Evolutionary conservation across 1,284 basidiomycete genomes (phyloP).

Genomic region (Cerioporus squamosus): DNA sequence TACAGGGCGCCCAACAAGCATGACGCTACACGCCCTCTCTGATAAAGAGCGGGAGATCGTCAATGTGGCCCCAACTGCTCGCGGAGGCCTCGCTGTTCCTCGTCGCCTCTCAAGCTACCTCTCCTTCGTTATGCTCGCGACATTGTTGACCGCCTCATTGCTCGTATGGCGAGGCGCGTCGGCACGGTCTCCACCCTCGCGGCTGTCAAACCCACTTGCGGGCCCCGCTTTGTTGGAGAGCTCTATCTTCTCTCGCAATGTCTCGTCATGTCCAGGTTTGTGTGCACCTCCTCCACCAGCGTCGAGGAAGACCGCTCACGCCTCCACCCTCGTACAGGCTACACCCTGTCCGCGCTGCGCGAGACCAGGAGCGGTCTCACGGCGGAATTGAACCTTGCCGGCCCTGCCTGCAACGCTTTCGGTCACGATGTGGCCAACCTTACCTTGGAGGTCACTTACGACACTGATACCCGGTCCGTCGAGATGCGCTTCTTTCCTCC

Average conservation of each 20-base stretch:
- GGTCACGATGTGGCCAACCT: constrained; percentile 69
- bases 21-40: constrained; percentile 9
- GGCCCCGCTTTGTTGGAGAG: background rate
- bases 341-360: constrained; percentile 49
- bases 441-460: constrained; percentile 70
- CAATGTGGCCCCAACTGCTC: background rate
- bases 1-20: background rate
- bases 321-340: constrained; percentile 44
- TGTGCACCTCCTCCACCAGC: background rate
- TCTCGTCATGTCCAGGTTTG: constrained; percentile 25
- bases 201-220: background rate
- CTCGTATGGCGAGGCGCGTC: constrained; percentile 1
- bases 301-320: background rate
- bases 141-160: constrained; percentile 12
- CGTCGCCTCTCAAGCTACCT: constrained; percentile 9
- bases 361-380: constrained; percentile 57
- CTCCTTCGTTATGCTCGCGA: constrained; percentile 18
- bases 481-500: background rate
- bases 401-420: constrained; percentile 72
- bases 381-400: constrained; percentile 62
- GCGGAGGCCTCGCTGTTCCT: constrained; percentile 2
- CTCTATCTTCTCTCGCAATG: constrained; percentile 15
- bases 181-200: constrained; percentile 1
- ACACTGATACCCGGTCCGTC: constrained; percentile 56
- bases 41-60: constrained; percentile 10